Percentiles rank a stretch among this genome's conserved stretches.
These are phyloP conservation scores for Endocalyx cinctus DNA, from an alignment of 2,329 filamentous ascomycete genomes.

Conservation along the genomic window DNA sequence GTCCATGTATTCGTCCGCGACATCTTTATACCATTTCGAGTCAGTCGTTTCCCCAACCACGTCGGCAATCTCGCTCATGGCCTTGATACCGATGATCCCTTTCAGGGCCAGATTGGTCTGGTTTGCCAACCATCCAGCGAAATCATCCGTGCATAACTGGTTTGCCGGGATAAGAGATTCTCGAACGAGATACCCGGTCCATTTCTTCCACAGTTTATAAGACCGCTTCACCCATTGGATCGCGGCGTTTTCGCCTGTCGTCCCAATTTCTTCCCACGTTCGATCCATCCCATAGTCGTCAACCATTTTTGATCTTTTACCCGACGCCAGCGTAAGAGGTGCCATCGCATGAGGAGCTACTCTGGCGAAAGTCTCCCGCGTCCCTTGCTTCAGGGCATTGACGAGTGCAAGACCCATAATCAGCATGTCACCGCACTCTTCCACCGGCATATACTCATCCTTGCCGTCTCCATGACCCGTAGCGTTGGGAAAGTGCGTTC, in stretches of 20 bases:
- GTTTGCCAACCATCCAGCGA: constrained; percentile 68
- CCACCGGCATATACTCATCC: constrained; percentile 72
- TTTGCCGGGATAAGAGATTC: constrained; percentile 65
- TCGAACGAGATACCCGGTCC: constrained; percentile 69
- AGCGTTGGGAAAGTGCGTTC: constrained; percentile 69
- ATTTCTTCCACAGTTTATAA: constrained; percentile 70
- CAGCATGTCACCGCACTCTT: constrained; percentile 72
- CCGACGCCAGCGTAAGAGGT: constrained; percentile 9
- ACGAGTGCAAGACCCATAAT: constrained; percentile 75
- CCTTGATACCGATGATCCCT: constrained; percentile 73
- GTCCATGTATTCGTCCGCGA: constrained; percentile 61
- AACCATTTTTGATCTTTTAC: constrained; percentile 12
- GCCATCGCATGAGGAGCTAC: constrained; percentile 17
- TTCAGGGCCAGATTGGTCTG: constrained; percentile 74
- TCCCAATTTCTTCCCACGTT: constrained; percentile 47
- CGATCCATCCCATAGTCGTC: constrained; percentile 50
- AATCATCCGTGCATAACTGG: constrained; percentile 74
- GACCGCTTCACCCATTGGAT: constrained; percentile 42
- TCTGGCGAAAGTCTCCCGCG: constrained; percentile 55
- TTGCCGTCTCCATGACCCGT: constrained; percentile 66
- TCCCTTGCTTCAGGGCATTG: constrained; percentile 65
- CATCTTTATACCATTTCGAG: constrained; percentile 55
- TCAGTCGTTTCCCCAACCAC: constrained; percentile 55
- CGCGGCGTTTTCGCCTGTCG: constrained; percentile 40
- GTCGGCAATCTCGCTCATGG: constrained; percentile 65